Conservation (phyloP, 805 yeast species). For the Myxozyma udenii region DNA sequence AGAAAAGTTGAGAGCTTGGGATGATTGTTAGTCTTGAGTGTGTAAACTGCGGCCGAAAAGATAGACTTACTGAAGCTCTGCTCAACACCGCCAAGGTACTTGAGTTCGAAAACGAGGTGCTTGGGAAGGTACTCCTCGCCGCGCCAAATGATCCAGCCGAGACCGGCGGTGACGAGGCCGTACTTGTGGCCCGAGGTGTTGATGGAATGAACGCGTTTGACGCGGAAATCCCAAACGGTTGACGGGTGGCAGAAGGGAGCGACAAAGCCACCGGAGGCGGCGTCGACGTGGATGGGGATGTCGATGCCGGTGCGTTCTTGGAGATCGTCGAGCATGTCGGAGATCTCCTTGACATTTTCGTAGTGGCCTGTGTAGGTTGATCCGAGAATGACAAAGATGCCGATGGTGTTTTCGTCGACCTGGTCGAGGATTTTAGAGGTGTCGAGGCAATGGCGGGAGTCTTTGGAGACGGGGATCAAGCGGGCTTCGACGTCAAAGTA, state of each 20-base stretch:
- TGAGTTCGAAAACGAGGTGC: conserved; percentile 69
- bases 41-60: no score
- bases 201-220: conserved; percentile 75
- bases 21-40: background rate
- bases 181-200: conserved; percentile 92
- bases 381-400: conserved; percentile 82
- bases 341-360: conserved; percentile 66
- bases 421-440: conserved; percentile 54
- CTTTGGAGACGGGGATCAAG: conserved; percentile 60
- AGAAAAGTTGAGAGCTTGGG: conserved; percentile 65
- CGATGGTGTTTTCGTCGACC: conserved; percentile 89
- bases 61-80: conserved; percentile 58
- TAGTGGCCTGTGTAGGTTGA: conserved; percentile 92
- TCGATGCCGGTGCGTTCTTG: conserved; percentile 63
- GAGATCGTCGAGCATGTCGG: conserved; percentile 63
- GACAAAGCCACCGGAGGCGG: conserved; percentile 85
- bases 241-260: conserved; percentile 82
- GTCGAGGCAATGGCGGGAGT: conserved; percentile 65
- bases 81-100: conserved; percentile 84
- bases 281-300: conserved; percentile 88
- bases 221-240: conserved; percentile 76
- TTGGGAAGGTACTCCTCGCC: conserved; percentile 62
- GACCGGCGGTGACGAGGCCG: conserved; percentile 85
- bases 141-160: conserved; percentile 90
- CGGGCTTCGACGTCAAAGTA: conserved; percentile 90